Conservation (phyloP, 2,329 filamentous ascomycete species). For the Claviceps spartinae region DNA sequence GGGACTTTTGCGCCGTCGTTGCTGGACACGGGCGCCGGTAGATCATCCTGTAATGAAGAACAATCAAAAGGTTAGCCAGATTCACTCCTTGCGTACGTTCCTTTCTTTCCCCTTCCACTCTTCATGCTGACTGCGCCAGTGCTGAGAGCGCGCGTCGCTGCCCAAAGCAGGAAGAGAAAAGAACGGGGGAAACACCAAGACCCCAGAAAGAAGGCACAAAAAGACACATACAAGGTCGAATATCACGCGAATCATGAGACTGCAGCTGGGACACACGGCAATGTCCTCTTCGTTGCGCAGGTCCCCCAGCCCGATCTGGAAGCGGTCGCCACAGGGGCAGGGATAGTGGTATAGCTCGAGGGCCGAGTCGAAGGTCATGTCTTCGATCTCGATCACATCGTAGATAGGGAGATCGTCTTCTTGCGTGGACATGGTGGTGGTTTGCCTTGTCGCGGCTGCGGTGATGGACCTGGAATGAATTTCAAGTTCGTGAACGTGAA, state of each 20-base stretch:
- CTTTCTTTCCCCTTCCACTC: background rate
- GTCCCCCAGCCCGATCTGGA: constrained; percentile 78
- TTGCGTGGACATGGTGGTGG: constrained; percentile 37
- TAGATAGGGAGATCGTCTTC: constrained; percentile 56
- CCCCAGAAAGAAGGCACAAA: background rate
- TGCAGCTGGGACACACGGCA: constrained; percentile 94
- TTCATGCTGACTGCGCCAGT: too few species aligned
- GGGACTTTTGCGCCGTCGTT: constrained; percentile 22
- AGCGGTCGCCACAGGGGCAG: constrained; percentile 92
- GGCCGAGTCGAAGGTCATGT: constrained; percentile 79
- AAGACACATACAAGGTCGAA: constrained; percentile 58
- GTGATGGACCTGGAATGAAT: too few species aligned
- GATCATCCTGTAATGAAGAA: constrained; percentile 23
- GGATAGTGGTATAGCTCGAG: constrained; percentile 90
- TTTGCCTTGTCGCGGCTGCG: background rate
- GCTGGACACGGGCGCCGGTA: constrained; percentile 26
- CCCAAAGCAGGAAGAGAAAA: background rate
- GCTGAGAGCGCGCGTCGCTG: too few species aligned
- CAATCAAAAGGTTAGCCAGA: background rate
- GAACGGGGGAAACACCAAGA: too few species aligned
- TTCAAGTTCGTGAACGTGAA: too few species aligned
- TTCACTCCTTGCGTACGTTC: background rate
- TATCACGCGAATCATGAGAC: constrained; percentile 89
- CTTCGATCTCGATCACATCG: constrained; percentile 97
- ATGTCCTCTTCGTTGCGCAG: constrained; percentile 83